These are phyloP conservation scores for Trichoderma koningii DNA, from an alignment of 2,329 filamentous ascomycete genomes.

Conservation along the genomic window DNA sequence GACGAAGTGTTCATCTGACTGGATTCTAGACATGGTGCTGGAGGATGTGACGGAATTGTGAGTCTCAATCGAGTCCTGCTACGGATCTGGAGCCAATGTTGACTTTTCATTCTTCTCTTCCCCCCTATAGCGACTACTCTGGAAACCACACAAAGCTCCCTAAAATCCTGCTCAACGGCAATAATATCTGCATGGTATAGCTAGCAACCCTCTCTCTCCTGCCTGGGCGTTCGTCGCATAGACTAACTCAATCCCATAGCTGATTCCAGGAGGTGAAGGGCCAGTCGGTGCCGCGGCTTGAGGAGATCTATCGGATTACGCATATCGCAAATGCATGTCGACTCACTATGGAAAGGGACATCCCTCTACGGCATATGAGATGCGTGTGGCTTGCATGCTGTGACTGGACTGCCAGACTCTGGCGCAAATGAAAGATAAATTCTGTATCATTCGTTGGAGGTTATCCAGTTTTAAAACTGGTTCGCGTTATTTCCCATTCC, in stretches of 20 bases:
- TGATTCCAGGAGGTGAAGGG: slow-evolving; percentile 78
- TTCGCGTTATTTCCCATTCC: background rate
- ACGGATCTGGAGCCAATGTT: background rate
- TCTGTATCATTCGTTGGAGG: background rate
- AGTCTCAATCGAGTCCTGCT: slow-evolving; percentile 35
- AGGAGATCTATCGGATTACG: background rate
- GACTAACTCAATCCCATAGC: slow-evolving; percentile 47
- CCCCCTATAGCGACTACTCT: slow-evolving; percentile 76
- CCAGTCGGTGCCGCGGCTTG: slow-evolving; percentile 48
- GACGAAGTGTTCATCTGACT: slow-evolving; percentile 26
- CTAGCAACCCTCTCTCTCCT: background rate
- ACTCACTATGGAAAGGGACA: background rate
- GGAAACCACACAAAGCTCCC: slow-evolving; percentile 85
- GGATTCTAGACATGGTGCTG: slow-evolving; percentile 83
- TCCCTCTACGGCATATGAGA: background rate
- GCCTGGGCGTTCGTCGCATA: no score
- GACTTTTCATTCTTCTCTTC: slow-evolving; percentile 1
- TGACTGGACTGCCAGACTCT: background rate
- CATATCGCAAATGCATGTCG: slow-evolving; percentile 20
- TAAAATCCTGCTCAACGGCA: slow-evolving; percentile 95
- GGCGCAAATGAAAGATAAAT: slow-evolving; percentile 3
- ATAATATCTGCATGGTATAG: slow-evolving; percentile 98
- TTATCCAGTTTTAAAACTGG: background rate
- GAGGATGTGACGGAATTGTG: slow-evolving; percentile 98
- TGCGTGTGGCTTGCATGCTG: background rate